Evolutionary conservation across 805 yeast species (phyloP), one percentile per base, ranked within the genome.

Genomic region (Suhomyces kilbournensis): DNA sequence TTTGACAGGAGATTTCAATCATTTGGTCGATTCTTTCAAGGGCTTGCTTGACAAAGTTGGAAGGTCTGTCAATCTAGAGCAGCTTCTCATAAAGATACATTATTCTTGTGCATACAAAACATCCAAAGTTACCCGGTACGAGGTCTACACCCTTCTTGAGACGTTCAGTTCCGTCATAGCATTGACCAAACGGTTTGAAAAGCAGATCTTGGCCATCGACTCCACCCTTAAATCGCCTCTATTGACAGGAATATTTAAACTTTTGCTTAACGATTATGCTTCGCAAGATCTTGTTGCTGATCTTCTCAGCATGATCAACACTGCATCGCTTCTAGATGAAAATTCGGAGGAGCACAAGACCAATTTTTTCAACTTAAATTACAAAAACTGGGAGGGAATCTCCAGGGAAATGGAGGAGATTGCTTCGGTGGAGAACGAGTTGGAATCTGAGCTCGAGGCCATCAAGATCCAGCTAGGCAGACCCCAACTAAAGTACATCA

Each of bases 401-500:
- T 55, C 67, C 0, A 50, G 58, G 0, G 74, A 76, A 32, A 64
- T 66, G 47, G 59, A 63, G 0, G 69, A 71, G 2, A 80, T 85
- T 4, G 66, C 70, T 2, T 59, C 59, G 0, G 69, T 85, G 6
- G 83, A 84, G 48, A 49, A 56, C 0, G 71, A 75, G 14, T 67
- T 94, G 3, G 67, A 78, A 0, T 70, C 67, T 0, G 92, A 88
- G 56, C 68, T 92, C n/a, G 54, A 58, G 2, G 57, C 60, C 0
- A 73, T 88, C 2, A 71, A 81, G 47, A 62, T 53, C 1, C 46
- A 75, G 0, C 65, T 89, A 26, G 78, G 77, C 26, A 72, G 89
- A 26, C 88, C 92, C 0, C 72, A 79, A 39, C 63, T 87, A 49
- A 71, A 77, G 19, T 90, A 74, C 60, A 72, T 75, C 25, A 77